Evolutionary conservation across 805 yeast species (phyloP).

Genomic region (Clavispora carvajalis): DNA sequence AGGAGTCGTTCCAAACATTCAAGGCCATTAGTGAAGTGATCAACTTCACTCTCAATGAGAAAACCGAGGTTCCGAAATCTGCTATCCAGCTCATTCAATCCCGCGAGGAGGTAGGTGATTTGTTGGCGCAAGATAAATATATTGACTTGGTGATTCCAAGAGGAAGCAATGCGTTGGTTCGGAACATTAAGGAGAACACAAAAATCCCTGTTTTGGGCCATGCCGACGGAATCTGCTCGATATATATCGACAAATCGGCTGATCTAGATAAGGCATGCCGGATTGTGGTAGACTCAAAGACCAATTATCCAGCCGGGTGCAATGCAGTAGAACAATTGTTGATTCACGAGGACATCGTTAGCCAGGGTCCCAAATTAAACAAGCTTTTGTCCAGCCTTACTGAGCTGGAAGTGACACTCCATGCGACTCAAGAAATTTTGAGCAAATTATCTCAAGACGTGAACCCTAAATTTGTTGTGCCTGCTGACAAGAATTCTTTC

Average conservation of each 20-base stretch:
- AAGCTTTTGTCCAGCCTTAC: slow-evolving; percentile 39
- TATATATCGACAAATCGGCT: slow-evolving; percentile 74
- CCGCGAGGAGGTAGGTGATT: slow-evolving; percentile 83
- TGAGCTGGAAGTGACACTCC: slow-evolving; percentile 67
- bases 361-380: slow-evolving; percentile 17
- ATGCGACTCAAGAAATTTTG: slow-evolving; percentile 54
- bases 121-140: slow-evolving; percentile 77
- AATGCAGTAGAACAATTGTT: slow-evolving; percentile 90
- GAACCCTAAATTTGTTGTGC: slow-evolving; percentile 30
- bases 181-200: slow-evolving; percentile 78
- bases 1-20: slow-evolving; percentile 84
- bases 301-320: slow-evolving; percentile 98
- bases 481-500: slow-evolving; percentile 64
- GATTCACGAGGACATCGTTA: slow-evolving; percentile 43
- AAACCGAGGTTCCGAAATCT: slow-evolving; percentile 70
- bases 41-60: slow-evolving; percentile 46
- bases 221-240: slow-evolving; percentile 96
- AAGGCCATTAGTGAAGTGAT: slow-evolving; percentile 73
- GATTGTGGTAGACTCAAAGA: slow-evolving; percentile 80
- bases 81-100: slow-evolving; percentile 86
- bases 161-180: slow-evolving; percentile 92
- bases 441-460: slow-evolving; percentile 14
- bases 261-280: slow-evolving; percentile 72
- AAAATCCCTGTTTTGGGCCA: slow-evolving; percentile 97
- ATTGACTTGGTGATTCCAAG: slow-evolving; percentile 96